phyloP scores from a whole-genome alignment of 2,329 filamentous ascomycete genomes.

The Trichoderma semiorbis region DNA sequence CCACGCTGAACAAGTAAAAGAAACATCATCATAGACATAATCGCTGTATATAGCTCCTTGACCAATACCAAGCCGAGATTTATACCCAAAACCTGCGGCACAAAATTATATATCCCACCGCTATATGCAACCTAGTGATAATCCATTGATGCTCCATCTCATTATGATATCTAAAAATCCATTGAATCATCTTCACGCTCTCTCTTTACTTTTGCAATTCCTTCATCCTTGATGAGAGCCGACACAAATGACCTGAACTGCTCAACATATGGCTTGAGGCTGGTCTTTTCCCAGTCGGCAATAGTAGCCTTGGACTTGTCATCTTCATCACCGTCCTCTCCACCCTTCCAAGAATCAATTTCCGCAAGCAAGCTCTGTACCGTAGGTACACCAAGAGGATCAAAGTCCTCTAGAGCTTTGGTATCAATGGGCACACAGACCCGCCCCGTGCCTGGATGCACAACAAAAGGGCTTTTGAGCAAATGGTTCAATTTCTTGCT shows the following conservation, averaged over 20 bases:
- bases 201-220: conserved; percentile 52
- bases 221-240: conserved; percentile 72
- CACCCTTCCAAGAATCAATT: conserved; percentile 74
- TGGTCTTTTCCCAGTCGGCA: conserved; percentile 96
- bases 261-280: conserved; percentile 87
- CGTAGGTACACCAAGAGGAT: conserved; percentile 84
- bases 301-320: conserved; percentile 39
- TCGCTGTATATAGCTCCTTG: background rate
- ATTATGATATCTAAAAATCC: conserved; percentile 44
- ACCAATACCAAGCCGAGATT: background rate
- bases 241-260: conserved; percentile 81
- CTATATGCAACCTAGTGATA: background rate
- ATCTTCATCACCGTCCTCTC: conserved; percentile 42
- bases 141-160: background rate
- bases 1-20: conserved; percentile 4
- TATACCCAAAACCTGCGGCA: background rate
- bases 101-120: background rate
- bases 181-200: conserved; percentile 52
- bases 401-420: conserved; percentile 69
- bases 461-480: conserved; percentile 93
- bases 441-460: conserved; percentile 89
- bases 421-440: conserved; percentile 95
- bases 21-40: background rate
- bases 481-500: conserved; percentile 98
- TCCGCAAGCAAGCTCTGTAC: conserved; percentile 77